Evolutionary conservation across 805 yeast genomes (phyloP).

Genomic region (Saccharomycopsis sp.): DNA sequence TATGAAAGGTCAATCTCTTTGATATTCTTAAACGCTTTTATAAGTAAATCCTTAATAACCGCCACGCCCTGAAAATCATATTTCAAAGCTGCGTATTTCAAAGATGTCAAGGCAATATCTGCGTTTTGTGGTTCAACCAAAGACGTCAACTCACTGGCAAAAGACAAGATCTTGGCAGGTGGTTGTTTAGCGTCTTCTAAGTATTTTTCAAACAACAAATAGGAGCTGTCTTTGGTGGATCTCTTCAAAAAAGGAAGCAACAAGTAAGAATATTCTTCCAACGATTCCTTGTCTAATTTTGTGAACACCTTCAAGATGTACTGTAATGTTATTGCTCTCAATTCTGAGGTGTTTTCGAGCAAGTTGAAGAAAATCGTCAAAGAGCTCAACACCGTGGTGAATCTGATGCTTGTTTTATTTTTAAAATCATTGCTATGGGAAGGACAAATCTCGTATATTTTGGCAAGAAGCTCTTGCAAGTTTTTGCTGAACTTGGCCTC

Average conservation of each 20-base stretch:
- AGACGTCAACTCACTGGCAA: constrained; percentile 13
- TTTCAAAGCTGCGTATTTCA: constrained; percentile 11
- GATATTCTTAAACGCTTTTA: constrained; percentile 12
- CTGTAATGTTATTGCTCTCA: constrained; percentile 14
- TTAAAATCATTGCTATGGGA: constrained; percentile 12
- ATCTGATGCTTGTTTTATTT: constrained; percentile 14
- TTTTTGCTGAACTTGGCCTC: constrained; percentile 9
- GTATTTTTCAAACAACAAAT: constrained; percentile 16
- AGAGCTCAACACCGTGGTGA: constrained; percentile 17
- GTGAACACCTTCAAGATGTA: constrained; percentile 13
- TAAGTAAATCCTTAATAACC: constrained; percentile 4
- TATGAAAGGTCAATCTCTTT: constrained; percentile 20
- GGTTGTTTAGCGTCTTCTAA: constrained; percentile 7
- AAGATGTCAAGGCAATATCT: constrained; percentile 10
- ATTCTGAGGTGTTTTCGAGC: constrained; percentile 6
- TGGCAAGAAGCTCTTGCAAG: constrained; percentile 8
- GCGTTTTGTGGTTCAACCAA: constrained; percentile 6
- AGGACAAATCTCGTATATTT: constrained; percentile 13
- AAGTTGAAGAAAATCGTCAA: constrained; percentile 20
- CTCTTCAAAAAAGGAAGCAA: constrained; percentile 15
- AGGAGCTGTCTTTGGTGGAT: constrained; percentile 3
- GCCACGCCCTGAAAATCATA: constrained; percentile 1
- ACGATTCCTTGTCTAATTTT: constrained; percentile 15
- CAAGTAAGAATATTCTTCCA: constrained; percentile 14
- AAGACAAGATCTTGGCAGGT: constrained; percentile 5